A percentile compares a stretch with the other conserved stretches of the same genome.
phyloP scores from a whole-genome alignment of 1,284 basidiomycete genomes.

The Phellopilus nigrolimitatus region DNA sequence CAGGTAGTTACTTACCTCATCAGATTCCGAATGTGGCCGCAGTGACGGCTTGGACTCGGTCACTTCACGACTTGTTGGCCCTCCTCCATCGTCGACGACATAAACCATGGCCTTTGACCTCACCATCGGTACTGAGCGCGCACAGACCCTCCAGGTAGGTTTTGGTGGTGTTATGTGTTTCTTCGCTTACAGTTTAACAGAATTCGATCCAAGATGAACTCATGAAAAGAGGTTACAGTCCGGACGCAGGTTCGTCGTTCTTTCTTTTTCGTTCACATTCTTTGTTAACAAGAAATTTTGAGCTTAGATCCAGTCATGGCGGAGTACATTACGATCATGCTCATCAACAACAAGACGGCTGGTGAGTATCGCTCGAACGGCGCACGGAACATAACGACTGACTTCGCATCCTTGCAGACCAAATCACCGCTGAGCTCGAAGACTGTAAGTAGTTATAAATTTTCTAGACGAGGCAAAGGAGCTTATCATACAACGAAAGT shows the following conservation, averaged over 20 bases:
- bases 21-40: too few species aligned
- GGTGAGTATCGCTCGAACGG: conserved; percentile 37
- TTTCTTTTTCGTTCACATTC: background rate
- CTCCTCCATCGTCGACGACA: conserved; percentile 9
- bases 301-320: conserved; percentile 85
- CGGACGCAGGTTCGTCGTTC: conserved; percentile 61
- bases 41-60: too few species aligned
- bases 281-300: conserved; percentile 5
- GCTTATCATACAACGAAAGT: conserved; percentile 40
- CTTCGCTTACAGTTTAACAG: conserved; percentile 35
- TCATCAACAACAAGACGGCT: conserved; percentile 83
- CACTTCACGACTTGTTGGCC: too few species aligned
- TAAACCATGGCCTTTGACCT: conserved; percentile 65
- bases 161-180: background rate
- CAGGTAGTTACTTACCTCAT: too few species aligned
- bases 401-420: conserved; percentile 43
- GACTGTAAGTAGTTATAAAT: conserved; percentile 60
- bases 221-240: conserved; percentile 66
- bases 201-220: conserved; percentile 81
- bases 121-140: conserved; percentile 73
- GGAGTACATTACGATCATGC: conserved; percentile 88
- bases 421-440: conserved; percentile 77
- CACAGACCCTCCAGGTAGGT: conserved; percentile 63
- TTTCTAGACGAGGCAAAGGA: too few species aligned
- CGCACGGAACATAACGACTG: background rate